Base-by-base conservation (phyloP, 148 eudicot genomes). In the Vaccinium macrocarpon region DNA sequence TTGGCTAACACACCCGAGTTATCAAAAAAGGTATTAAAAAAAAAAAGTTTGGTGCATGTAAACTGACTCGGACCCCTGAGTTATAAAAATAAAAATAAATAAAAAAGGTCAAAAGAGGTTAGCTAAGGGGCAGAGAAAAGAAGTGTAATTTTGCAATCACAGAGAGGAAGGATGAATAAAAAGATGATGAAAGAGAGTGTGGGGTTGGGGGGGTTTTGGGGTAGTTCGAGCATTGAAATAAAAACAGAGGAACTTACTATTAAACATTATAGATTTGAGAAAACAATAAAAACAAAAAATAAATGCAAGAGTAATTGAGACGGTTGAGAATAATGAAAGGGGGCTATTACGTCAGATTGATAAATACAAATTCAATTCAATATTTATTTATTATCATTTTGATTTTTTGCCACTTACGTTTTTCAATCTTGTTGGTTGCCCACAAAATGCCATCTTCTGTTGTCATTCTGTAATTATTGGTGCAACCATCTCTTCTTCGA, bases 221-320 rank as follows among this genome's bases (percentile, higher is more conserved):
- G 85, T 86, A 53, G 90, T 87, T 87, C 86, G 83, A 80, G 88
- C 88, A 87, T 88, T 87, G 85, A 88, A 85, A 87, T 76, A 74
- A 73, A 61, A 82, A 52, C 79, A 82, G 53, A 12, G 57, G 19
- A 10, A 71, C 18, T n/a, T 42, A n/a, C n/a, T n/a, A 42, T 42
- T 42, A 42, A 29, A 76, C n/a, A 86, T 82, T 64, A 84, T 73
- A 85, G 87, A 88, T 88, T 86, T 86, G 90, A 87, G 81, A 88
- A 83, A 86, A 80, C 84, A 88, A 88, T 89, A 87, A 90, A 91
- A 89, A 81, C 84, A 89, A 90, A 85, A 42, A 42, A 42, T 93
- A 88, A 93, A 93, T 91, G 94, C 94, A 84, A 83, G 77, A 91
- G 91, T 91, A 88, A 93, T 89, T 90, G 92, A 90, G 95, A 88